Evolutionary conservation across 2,329 filamentous ascomycete genomes (phyloP).

Genomic region (Penicillium sp.): DNA sequence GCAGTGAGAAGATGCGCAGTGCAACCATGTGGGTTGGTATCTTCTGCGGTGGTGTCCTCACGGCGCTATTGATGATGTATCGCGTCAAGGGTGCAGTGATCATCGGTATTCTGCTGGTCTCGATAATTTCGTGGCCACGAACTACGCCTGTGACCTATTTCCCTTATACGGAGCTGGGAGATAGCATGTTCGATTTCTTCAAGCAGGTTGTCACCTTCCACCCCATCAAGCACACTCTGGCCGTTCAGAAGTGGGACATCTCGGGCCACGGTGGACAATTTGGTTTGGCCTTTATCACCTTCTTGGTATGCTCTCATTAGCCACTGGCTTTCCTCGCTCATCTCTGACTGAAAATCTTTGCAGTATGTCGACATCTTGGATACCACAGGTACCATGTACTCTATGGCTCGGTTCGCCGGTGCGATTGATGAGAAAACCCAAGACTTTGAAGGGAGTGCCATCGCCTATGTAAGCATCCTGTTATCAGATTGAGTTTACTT

Average conservation of each 20-base stretch:
- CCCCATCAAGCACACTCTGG: conserved; percentile 66
- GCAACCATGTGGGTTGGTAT: conserved; percentile 86
- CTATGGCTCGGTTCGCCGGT: conserved; percentile 81
- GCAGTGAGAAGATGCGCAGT: conserved; percentile 71
- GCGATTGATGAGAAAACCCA: conserved; percentile 78
- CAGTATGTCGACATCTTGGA: conserved; percentile 84
- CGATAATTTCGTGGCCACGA: conserved; percentile 85
- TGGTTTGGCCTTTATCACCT: conserved; percentile 79
- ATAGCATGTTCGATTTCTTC: conserved; percentile 79
- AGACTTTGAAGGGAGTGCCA: conserved; percentile 81
- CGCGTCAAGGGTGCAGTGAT: conserved; percentile 85
- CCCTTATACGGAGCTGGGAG: conserved; percentile 66
- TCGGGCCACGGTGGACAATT: conserved; percentile 70
- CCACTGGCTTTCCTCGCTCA: neutral
- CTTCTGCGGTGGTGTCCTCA: conserved; percentile 79
- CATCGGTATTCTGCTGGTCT: conserved; percentile 76
- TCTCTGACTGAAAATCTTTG: neutral
- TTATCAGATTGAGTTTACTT: conserved; percentile 29
- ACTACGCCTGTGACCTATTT: conserved; percentile 76
- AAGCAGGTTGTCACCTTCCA: conserved; percentile 84
- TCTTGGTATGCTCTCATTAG: conserved; percentile 50
- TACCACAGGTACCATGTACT: conserved; percentile 81
- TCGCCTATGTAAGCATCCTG: conserved; percentile 62
- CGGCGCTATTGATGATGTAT: conserved; percentile 77
- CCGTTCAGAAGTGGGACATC: conserved; percentile 72